Evolutionary conservation across 768 basidiomycete species (phyloP).

Genomic region (Cubamyces lactineus): DNA sequence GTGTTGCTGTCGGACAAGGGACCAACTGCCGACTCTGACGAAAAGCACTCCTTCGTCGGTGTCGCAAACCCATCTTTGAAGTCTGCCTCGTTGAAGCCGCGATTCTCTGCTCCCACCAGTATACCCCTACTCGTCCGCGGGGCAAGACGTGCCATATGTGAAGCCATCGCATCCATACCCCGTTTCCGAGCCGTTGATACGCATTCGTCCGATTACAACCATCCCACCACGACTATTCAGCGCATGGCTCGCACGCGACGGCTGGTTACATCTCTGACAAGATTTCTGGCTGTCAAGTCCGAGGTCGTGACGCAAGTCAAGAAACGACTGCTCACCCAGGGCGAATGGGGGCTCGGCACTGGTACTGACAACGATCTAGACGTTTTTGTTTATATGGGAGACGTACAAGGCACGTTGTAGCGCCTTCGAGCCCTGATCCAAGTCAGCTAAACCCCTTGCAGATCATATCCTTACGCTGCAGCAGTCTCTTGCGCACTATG

Average conservation of each 20-base stretch:
- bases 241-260: slow-evolving; percentile 81
- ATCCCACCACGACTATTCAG: slow-evolving; percentile 55
- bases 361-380: slow-evolving; percentile 58
- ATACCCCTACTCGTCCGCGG: slow-evolving; percentile 22
- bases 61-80: slow-evolving; percentile 2
- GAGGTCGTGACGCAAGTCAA: slow-evolving; percentile 80
- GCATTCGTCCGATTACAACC: slow-evolving; percentile 2
- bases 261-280: slow-evolving; percentile 75
- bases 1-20: neutral
- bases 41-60: slow-evolving; percentile 5
- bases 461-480: slow-evolving; percentile 92
- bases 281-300: slow-evolving; percentile 78
- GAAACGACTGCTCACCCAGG: slow-evolving; percentile 63
- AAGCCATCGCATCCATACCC: slow-evolving; percentile 18
- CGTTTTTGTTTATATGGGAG: slow-evolving; percentile 86
- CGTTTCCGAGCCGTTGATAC: slow-evolving; percentile 19
- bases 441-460: slow-evolving; percentile 32
- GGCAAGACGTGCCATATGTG: slow-evolving; percentile 4
- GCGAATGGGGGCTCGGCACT: slow-evolving; percentile 39
- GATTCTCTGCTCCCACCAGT: slow-evolving; percentile 15
- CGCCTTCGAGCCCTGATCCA: too few relatives aligned
- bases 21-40: neutral
- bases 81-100: neutral
- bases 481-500: slow-evolving; percentile 82
- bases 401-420: slow-evolving; percentile 74